Evolutionary conservation across 352 stramenopile genomes (phyloP).

Genomic region (Phytopythium delawarense): DNA sequence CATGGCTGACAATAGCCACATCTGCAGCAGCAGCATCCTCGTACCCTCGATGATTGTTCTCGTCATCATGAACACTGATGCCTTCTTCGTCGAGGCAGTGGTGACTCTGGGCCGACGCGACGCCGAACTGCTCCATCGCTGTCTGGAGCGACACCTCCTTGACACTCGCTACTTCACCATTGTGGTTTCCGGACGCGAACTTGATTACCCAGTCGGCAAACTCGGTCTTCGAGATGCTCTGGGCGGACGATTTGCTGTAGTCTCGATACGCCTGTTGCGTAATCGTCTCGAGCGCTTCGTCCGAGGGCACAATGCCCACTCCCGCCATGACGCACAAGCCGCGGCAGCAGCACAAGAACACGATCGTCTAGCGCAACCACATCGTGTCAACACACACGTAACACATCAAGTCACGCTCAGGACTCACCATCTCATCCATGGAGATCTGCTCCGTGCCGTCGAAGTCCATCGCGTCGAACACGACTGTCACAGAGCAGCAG

Average conservation of each 20-base stretch:
- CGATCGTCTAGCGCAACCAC: constrained; percentile 40
- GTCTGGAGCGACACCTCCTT: constrained; percentile 24
- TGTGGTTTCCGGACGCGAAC: constrained; percentile 17
- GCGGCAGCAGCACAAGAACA: constrained; percentile 50
- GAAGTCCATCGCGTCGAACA: constrained; percentile 77
- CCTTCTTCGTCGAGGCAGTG: neutral
- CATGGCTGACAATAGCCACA: neutral
- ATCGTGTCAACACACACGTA: neutral
- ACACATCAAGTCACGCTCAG: neutral
- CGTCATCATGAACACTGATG: neutral
- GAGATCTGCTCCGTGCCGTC: constrained; percentile 65
- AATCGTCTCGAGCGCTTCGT: constrained; percentile 55
- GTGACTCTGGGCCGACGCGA: constrained; percentile 2
- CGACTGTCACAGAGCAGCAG: constrained; percentile 23
- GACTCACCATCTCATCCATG: constrained; percentile 68
- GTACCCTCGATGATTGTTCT: neutral
- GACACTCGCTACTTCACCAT: no score
- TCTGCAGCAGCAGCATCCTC: neutral
- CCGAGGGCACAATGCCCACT: constrained; percentile 33
- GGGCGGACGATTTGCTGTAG: constrained; percentile 42
- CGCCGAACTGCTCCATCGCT: constrained; percentile 23
- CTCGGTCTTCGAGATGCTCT: constrained; percentile 58
- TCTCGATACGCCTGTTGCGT: constrained; percentile 58
- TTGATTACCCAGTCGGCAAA: constrained; percentile 53
- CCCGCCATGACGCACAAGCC: constrained; percentile 49